phyloP scores from a whole-genome alignment of 176 grass and related monocot species.

The Microstegium vimineum region DNA sequence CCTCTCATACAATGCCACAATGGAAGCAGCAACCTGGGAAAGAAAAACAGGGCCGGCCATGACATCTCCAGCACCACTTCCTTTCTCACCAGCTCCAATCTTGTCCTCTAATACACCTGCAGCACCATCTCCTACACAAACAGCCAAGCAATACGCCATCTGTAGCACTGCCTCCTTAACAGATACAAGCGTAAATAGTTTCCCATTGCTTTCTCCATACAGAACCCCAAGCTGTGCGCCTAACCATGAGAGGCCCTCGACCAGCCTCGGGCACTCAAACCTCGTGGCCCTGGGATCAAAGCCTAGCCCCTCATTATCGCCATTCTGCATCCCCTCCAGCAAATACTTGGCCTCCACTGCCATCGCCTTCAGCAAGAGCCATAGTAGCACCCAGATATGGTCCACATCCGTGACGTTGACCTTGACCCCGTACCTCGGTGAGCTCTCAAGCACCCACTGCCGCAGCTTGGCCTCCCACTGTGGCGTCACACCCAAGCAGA shows the following conservation, averaged over 20 bases:
- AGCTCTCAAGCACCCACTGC: slow-evolving; percentile 56
- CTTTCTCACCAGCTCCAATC: slow-evolving; percentile 15
- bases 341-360: slow-evolving; percentile 45
- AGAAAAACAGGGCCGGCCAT: slow-evolving; percentile 32
- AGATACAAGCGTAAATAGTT: slow-evolving; percentile 35
- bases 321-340: slow-evolving; percentile 26
- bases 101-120: not conserved
- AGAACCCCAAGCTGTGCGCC: slow-evolving; percentile 55
- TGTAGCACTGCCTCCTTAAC: slow-evolving; percentile 64
- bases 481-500: not conserved
- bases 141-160: slow-evolving; percentile 33
- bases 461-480: slow-evolving; percentile 46
- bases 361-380: slow-evolving; percentile 52
- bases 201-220: slow-evolving; percentile 55
- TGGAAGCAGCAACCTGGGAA: slow-evolving; percentile 69
- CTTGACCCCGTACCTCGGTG: slow-evolving; percentile 50
- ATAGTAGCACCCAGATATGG: slow-evolving; percentile 59
- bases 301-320: not conserved
- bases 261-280: slow-evolving; percentile 62
- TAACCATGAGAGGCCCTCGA: slow-evolving; percentile 54
- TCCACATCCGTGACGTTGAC: slow-evolving; percentile 44
- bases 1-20: slow-evolving; percentile 65
- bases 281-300: slow-evolving; percentile 30
- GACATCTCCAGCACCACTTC: slow-evolving; percentile 3
- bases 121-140: slow-evolving; percentile 17